Percentiles rank a stretch among this genome's conserved stretches.
phyloP scores from a whole-genome alignment of 495 filamentous ascomycete species.

The Tuber microsphaerosporum region DNA sequence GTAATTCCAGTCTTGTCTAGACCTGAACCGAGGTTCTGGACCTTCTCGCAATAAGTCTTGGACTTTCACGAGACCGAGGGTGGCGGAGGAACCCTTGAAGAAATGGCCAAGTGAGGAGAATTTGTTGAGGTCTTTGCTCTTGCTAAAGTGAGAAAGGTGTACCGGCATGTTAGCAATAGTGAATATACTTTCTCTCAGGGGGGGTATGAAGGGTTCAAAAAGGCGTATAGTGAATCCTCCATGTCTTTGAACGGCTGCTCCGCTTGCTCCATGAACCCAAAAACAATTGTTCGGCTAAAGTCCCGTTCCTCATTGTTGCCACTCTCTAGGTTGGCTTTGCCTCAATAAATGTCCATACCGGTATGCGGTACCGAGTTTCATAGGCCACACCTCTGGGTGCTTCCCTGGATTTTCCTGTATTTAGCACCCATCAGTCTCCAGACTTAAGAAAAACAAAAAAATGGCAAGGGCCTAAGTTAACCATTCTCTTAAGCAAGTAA shows the following conservation, averaged over 20 bases:
- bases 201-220: slow-evolving; percentile 9
- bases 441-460: too few species aligned
- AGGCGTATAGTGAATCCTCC: slow-evolving; percentile 69
- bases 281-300: slow-evolving; percentile 80
- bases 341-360: too few species aligned
- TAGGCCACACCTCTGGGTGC: too few species aligned
- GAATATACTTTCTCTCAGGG: slow-evolving; percentile 11
- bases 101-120: slow-evolving; percentile 91
- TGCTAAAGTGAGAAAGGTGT: slow-evolving; percentile 47
- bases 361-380: too few species aligned
- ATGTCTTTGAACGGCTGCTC: slow-evolving; percentile 78
- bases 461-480: too few species aligned
- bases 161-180: slow-evolving; percentile 32
- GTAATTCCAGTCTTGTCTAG: too few species aligned
- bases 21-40: slow-evolving; percentile 89
- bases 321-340: too few species aligned
- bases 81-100: slow-evolving; percentile 96
- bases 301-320: slow-evolving; percentile 60
- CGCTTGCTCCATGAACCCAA: slow-evolving; percentile 88
- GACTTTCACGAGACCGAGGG: slow-evolving; percentile 84
- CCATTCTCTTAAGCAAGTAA: too few species aligned
- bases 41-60: slow-evolving; percentile 91
- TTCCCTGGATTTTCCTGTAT: too few species aligned
- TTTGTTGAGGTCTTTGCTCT: slow-evolving; percentile 55
- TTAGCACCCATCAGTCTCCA: too few species aligned